Base-by-base conservation (phyloP, 2,329 filamentous ascomycete genomes). In the Cladophialophora carrionii region DNA sequence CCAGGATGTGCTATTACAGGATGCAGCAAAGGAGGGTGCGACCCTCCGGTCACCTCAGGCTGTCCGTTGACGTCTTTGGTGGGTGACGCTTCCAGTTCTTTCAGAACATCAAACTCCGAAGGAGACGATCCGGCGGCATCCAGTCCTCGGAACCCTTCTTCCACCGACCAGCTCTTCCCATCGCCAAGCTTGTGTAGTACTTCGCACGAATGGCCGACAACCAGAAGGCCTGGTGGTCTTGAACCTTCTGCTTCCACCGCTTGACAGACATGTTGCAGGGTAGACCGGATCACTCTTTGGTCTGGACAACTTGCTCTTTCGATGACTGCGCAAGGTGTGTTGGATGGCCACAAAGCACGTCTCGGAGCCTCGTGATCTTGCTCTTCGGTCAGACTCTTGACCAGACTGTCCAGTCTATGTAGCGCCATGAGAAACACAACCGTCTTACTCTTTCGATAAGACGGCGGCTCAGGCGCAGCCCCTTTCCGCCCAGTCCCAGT, bases 341-440 rank as follows among this genome's bases (percentile, higher is more conserved):
- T 78, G 37, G 77, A 78, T 0, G 94, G 94, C 88, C 92, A 97
- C 1, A 75, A 72, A 4, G 64, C 68, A 10, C 71, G 54, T 61
- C 59, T 41, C 37, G 37, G 24, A 5, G 71, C 70, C 57, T 72
- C 73, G 1, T n/a, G 37, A 43, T 67, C 64, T 2, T 71, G 64
- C 37, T 61, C 49, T 60, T 71, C 71, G 69, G 80, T 90, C 65
- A 99, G 80, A 73, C 90, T 90, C 6, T 83, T 81, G 0, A 97
- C 84, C 1, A 99, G 80, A 0, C 87, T 89, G 3, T 79, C 80
- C 17, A 99, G 87, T 58, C 95, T 86, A 78, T 99, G 95, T 68
- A 99, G 80, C 3, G 92, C 92, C 95, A 99, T 99, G 55, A 99
- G 80, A 70, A 98, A 96, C 3, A 99, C 90, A 0, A 95, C 90